Evolutionary conservation across 345 rosid species (phyloP).

Genomic region (Schrenkiella parvula): DNA sequence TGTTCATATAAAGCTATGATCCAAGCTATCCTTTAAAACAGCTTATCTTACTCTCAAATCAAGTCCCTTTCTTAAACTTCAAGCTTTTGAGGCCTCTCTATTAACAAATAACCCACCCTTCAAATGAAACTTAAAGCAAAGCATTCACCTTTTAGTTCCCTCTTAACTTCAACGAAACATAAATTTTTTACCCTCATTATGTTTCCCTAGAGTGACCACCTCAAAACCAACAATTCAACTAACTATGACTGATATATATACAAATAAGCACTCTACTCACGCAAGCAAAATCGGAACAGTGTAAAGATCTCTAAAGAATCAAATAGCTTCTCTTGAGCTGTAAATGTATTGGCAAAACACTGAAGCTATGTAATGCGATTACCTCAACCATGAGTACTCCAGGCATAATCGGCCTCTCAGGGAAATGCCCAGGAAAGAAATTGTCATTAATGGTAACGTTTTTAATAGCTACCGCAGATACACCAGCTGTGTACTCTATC

Average conservation of each 20-base stretch:
- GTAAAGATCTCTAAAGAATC: neutral
- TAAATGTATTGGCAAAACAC: neutral
- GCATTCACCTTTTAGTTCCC: neutral
- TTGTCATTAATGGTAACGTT: constrained; percentile 97
- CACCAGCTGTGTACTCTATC: constrained; percentile 89
- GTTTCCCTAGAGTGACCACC: neutral
- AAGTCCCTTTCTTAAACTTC: neutral
- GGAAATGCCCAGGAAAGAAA: constrained; percentile 97
- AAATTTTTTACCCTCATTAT: neutral
- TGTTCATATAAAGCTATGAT: neutral
- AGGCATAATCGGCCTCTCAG: no score
- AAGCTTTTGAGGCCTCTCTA: neutral
- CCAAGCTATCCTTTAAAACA: neutral
- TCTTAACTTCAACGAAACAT: neutral
- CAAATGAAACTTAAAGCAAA: neutral
- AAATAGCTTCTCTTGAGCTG: neutral
- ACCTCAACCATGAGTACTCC: no score
- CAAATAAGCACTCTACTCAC: neutral
- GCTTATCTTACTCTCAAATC: neutral
- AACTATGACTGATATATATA: neutral
- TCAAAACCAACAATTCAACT: neutral
- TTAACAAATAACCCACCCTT: no score
- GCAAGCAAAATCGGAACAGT: neutral
- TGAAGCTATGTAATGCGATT: neutral
- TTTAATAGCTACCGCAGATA: constrained; percentile 91